These are phyloP conservation scores for Monascus ruber DNA, from an alignment of 2,329 filamentous ascomycete species.

Conservation along the genomic window DNA sequence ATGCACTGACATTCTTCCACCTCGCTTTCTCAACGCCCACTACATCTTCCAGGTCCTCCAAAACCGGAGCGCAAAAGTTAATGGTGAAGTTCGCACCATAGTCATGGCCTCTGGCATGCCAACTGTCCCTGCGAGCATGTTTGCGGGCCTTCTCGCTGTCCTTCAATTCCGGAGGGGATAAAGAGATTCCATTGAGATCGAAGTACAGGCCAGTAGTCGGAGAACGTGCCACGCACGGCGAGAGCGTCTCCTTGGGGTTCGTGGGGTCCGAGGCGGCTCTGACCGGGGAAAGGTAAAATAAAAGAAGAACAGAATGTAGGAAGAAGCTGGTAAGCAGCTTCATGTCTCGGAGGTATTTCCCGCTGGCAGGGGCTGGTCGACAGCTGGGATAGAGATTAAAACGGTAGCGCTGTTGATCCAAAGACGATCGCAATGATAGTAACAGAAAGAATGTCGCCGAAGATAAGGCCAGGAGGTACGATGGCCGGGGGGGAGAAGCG, in stretches of 20 bases:
- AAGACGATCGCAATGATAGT: too few species aligned
- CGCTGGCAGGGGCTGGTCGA: conserved; percentile 2
- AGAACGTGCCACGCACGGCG: conserved; percentile 52
- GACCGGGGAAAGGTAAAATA: conserved; percentile 19
- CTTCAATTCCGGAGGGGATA: conserved; percentile 36
- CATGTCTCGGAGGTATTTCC: conserved; percentile 18
- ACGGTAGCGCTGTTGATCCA: conserved; percentile 32
- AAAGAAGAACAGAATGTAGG: conserved; percentile 20
- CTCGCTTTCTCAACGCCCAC: conserved; percentile 30
- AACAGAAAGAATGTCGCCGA: too few species aligned
- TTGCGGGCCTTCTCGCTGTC: conserved; percentile 29
- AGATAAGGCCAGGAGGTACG: too few species aligned
- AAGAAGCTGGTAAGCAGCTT: conserved; percentile 19
- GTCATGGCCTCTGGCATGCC: conserved; percentile 39
- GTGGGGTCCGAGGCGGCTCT: conserved; percentile 28
- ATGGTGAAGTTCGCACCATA: conserved; percentile 41
- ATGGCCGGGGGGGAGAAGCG: too few species aligned
- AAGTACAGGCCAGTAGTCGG: conserved; percentile 52
- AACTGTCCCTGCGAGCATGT: conserved; percentile 33
- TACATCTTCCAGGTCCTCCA: conserved; percentile 36
- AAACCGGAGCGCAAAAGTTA: conserved; percentile 40
- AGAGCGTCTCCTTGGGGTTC: conserved; percentile 31
- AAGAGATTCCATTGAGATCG: conserved; percentile 48
- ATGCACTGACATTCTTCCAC: conserved; percentile 40
- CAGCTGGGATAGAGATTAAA: conserved; percentile 27